Base-by-base conservation (phyloP, 306 rosid species). In the Prinsepia uniflora region DNA sequence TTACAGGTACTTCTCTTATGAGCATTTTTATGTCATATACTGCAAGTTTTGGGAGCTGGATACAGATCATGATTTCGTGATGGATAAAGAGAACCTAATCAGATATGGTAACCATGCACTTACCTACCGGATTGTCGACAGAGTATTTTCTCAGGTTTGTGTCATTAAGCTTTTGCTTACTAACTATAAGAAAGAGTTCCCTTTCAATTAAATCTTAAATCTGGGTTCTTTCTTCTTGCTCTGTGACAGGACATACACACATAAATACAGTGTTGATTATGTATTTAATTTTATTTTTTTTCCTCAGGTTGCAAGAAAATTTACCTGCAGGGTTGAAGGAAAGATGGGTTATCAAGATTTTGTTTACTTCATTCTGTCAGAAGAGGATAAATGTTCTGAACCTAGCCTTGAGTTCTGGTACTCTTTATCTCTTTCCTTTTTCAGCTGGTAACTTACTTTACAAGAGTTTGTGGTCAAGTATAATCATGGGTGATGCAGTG, bases 21-120 rank as follows among this genome's bases (percentile, higher is more conserved):
- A 95, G 79, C 97, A 95, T 81, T 95, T 95, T 74, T 95, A 95
- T 76, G 99, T 95, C 24, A 87, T 95, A 85, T 95, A 95, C 89
- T 95, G 99, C 88, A 95, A 95, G 84, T 95, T 95, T 77, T 95
- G 99, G 99, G 99, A 95, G 93, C 90, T 95, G 91, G 99, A 95
- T 80, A 81, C 92, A 42, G 99, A 95, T 78, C 99, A 91, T 72
- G 99, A 95, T 81, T 95, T 95, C 84, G 75, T 95, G 87, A 91
- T 95, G 73, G 96, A 95, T 85, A 95, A 91, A 75, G 99, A 95
- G 83, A 95, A 95, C 76, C 96, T 95, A 72, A 91, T 91, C 82
- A 86, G 96, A 91, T 95, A 91, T 86, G 97, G 99, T 72, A 95
- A 95, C 86, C 96, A 95, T 39, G 97, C 99, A 0, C 99, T 95